Conservation (phyloP, 139 green algal genomes). For the Tetradesmus obliquus region DNA sequence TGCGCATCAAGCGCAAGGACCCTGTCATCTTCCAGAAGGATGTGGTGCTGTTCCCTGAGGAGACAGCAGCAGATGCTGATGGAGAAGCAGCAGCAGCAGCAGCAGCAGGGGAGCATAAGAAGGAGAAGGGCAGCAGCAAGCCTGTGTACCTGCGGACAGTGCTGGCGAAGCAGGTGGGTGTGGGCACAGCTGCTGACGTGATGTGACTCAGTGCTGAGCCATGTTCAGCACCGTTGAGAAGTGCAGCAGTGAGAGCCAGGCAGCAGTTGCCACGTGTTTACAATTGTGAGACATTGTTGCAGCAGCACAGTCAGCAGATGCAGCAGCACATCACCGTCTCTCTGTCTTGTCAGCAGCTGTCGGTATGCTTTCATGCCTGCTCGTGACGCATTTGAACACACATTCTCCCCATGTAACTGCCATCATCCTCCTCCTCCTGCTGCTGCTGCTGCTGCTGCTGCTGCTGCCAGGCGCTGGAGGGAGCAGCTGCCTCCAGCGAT, state of each 20-base stretch:
- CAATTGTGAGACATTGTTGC: not conserved
- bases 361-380: not conserved
- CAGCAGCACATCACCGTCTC: not conserved
- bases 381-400: not conserved
- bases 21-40: slow-evolving; percentile 78
- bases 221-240: not conserved
- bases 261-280: not conserved
- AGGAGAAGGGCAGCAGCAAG: slow-evolving; percentile 54
- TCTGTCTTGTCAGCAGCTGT: not conserved
- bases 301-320: not conserved
- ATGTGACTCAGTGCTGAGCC: not conserved
- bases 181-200: too few relatives aligned
- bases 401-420: not conserved
- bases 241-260: not conserved
- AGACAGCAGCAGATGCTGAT: slow-evolving; percentile 32
- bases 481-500: slow-evolving; percentile 20
- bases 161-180: slow-evolving; percentile 72
- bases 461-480: slow-evolving; percentile 70
- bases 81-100: slow-evolving; percentile 20
- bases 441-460: not conserved
- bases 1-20: slow-evolving; percentile 80
- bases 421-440: not conserved
- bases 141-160: slow-evolving; percentile 87
- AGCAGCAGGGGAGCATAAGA: not conserved
- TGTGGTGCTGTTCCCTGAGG: slow-evolving; percentile 72